A percentile compares a stretch with the other conserved stretches of the same genome.
Evolutionary conservation across 441 rosid species (phyloP).

Genomic region (Brassica hybrid): DNA sequence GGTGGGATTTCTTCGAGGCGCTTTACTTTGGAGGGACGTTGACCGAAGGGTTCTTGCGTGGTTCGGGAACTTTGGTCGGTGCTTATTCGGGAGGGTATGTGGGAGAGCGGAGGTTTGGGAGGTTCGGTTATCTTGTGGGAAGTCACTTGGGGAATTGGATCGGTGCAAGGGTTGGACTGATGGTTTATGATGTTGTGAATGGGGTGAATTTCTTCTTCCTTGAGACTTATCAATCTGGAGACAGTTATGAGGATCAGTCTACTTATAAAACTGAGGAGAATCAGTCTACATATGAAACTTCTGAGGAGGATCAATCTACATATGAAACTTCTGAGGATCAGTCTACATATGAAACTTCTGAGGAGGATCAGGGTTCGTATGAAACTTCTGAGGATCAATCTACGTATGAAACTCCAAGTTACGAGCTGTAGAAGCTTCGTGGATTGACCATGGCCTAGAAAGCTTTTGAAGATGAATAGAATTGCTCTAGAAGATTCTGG

Average conservation of each 20-base stretch:
- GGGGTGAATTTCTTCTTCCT: conserved; percentile 60
- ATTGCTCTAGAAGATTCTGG: conserved; percentile 2
- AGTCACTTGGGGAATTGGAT: conserved; percentile 94
- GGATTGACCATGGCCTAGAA: too few relatives aligned
- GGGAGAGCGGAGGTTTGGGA: conserved; percentile 81
- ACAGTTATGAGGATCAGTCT: conserved; percentile 26
- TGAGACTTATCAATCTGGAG: conserved; percentile 46
- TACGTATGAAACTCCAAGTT: conserved; percentile 40
- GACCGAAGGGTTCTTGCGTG: conserved; percentile 86
- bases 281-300: conserved; percentile 38
- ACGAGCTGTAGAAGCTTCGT: conserved; percentile 45
- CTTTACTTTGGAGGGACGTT: conserved; percentile 85
- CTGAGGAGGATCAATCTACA: conserved; percentile 14
- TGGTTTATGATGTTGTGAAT: conserved; percentile 81
- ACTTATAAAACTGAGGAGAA: conserved; percentile 13
- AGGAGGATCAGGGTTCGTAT: too few relatives aligned
- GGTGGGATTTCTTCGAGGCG: conserved; percentile 97
- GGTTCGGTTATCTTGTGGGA: conserved; percentile 85
- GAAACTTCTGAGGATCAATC: too few relatives aligned
- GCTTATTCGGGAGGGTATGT: conserved; percentile 75
- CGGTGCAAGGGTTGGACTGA: conserved; percentile 89
- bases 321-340: too few relatives aligned
- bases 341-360: too few relatives aligned
- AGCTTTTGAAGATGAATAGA: neutral
- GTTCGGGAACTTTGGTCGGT: conserved; percentile 79